Percentiles rank a stretch among this genome's conserved stretches.
phyloP scores from a whole-genome alignment of 2,329 filamentous ascomycete genomes.

The Ascochyta koolunga region DNA sequence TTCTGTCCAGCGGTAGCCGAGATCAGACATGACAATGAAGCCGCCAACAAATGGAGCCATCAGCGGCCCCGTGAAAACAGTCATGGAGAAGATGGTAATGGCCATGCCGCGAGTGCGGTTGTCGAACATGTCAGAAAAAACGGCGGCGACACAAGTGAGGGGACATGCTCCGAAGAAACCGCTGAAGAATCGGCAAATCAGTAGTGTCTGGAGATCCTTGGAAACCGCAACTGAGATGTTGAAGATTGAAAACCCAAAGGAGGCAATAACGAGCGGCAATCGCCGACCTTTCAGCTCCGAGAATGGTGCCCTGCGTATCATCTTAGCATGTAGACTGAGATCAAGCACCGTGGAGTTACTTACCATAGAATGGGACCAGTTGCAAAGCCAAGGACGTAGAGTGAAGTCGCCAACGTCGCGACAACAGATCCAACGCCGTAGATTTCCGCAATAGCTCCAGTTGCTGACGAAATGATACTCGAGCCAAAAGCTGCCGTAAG shows the following conservation, averaged over 20 bases:
- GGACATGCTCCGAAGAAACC: conserved; percentile 62
- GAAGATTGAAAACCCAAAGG: conserved; percentile 60
- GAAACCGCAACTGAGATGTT: conserved; percentile 55
- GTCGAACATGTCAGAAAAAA: conserved; percentile 63
- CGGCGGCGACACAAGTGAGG: conserved; percentile 58
- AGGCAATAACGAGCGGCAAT: conserved; percentile 56
- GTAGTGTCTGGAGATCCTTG: conserved; percentile 60
- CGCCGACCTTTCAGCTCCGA: conserved; percentile 59
- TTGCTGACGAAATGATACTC: conserved; percentile 52
- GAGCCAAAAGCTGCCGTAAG: conserved; percentile 69
- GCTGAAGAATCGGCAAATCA: conserved; percentile 60
- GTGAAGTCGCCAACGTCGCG: conserved; percentile 56
- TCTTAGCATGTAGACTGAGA: conserved; percentile 49
- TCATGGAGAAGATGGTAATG: conserved; percentile 58
- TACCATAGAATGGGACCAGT: conserved; percentile 15
- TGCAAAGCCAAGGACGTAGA: conserved; percentile 53
- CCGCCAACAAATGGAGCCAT: conserved; percentile 62
- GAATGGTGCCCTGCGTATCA: conserved; percentile 56
- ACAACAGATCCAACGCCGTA: conserved; percentile 57
- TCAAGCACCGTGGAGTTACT: neutral
- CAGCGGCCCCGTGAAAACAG: conserved; percentile 59
- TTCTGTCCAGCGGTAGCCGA: conserved; percentile 63
- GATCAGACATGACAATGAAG: conserved; percentile 57
- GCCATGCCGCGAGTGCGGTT: conserved; percentile 50
- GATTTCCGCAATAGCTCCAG: conserved; percentile 37